Evolutionary conservation across 1,284 basidiomycete species (phyloP).

Genomic region (Apiotrichum gracile): DNA sequence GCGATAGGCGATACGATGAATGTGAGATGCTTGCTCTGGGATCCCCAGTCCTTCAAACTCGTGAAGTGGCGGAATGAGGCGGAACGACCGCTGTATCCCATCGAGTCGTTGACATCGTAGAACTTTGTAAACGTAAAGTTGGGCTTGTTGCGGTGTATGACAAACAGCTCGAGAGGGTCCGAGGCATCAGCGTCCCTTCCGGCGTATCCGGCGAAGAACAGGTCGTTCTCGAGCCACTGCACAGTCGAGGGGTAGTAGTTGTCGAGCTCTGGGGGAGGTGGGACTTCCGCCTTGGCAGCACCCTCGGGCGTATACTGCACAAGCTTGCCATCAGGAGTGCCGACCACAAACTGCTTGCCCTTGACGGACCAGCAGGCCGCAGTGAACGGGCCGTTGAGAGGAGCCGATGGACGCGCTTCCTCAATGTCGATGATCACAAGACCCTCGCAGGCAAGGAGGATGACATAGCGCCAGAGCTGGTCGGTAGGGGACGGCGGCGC

Average conservation of each 20-base stretch:
- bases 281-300: constrained; percentile 48
- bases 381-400: constrained; percentile 34
- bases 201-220: constrained; percentile 52
- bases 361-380: constrained; percentile 53
- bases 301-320: constrained; percentile 53
- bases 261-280: constrained; percentile 41
- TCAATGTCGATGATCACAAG: constrained; percentile 41
- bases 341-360: constrained; percentile 55
- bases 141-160: constrained; percentile 39
- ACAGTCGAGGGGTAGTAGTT: constrained; percentile 39
- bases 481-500: constrained; percentile 23
- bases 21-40: constrained; percentile 36
- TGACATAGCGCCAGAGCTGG: constrained; percentile 40
- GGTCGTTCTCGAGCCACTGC: constrained; percentile 55
- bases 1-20: constrained; percentile 50
- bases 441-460: constrained; percentile 39
- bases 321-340: constrained; percentile 47
- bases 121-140: constrained; percentile 40
- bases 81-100: constrained; percentile 42
- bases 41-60: constrained; percentile 45
- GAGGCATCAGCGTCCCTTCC: constrained; percentile 32
- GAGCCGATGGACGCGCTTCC: constrained; percentile 18
- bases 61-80: constrained; percentile 41
- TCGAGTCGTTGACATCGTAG: constrained; percentile 43
- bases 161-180: constrained; percentile 44